Base-by-base conservation (phyloP, 2,329 filamentous ascomycete species). In the Neofusicoccum cordaticola region DNA sequence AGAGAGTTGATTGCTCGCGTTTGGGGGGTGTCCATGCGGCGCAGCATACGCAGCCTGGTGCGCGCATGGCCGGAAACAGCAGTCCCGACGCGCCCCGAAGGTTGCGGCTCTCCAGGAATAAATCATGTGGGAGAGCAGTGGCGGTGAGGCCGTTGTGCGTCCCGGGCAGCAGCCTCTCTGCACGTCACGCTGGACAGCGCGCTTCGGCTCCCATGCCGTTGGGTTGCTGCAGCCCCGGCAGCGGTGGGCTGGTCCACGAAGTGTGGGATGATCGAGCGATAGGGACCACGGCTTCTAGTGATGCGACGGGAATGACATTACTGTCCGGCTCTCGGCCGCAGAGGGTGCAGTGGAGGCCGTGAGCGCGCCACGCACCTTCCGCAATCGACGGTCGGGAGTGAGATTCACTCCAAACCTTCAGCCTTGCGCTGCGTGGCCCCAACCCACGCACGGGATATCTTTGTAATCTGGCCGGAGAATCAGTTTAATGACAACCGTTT, bases 101-200 rank as follows among this genome's bases (percentile, higher is more conserved):
- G 13, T n/a, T 52, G 15, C 13, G 50, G 19, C 15, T 34, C 50
- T 39, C 17, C 12, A 17, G 6, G n/a, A n/a, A n/a, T 22, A 51
- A 22, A 51, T 12, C 9, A 22, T 12, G 27, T 52, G 31, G 15
- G 34, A 5, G 13, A 52, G 50, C 2, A 12, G 84, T 84, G 91
- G 92, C 97, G 48, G 96, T 77, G 69, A 97, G 91, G 6, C 91
- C 91, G 0, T 93, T 93, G 74, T 97, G 93, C 7, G 90, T 75
- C 69, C 96, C 89, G 0, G 97, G 84, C 0, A 91, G 91, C 60
- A 97, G 88, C 0, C 93, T 93, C 2, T 93, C 86, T 11, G 89
- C 74, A 12, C 88, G 77, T 35, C 89, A 80, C 68, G 84, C 84
- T 70, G 83, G 82, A 77, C 93, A 94, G 56, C 79, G 82, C 67